Conservation (phyloP, 1,284 basidiomycete genomes). For the Phlebopus sp. region DNA sequence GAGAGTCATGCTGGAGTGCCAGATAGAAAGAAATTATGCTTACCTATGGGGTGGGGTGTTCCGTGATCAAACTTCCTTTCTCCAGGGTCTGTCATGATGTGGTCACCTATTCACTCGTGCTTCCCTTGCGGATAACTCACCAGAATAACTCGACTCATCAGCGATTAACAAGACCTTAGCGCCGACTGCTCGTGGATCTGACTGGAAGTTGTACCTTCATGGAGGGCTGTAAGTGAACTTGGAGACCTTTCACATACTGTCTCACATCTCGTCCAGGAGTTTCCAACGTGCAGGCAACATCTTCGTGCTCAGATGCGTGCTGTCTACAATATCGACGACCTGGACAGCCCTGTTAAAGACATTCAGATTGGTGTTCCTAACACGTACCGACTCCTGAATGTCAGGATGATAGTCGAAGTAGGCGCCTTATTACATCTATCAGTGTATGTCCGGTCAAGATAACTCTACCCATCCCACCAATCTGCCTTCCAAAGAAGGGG, state of each 20-base stretch:
- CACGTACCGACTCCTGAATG: constrained; percentile 49
- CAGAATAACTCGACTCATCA: constrained; percentile 30
- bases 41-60: constrained; percentile 56
- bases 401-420: constrained; percentile 67
- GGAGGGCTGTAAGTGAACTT: neutral
- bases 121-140: constrained; percentile 9
- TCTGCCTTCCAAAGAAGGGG: constrained; percentile 54
- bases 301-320: constrained; percentile 55
- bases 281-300: constrained; percentile 55
- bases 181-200: constrained; percentile 57
- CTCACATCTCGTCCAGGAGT: constrained; percentile 48
- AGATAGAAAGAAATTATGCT: constrained; percentile 41
- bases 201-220: constrained; percentile 61
- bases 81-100: constrained; percentile 42
- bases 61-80: constrained; percentile 48
- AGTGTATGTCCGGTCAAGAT: neutral
- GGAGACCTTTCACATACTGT: neutral
- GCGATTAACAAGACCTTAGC: constrained; percentile 56
- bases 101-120: neutral
- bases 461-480: constrained; percentile 24
- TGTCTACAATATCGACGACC: constrained; percentile 51
- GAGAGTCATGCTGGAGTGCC: neutral
- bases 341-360: constrained; percentile 23
- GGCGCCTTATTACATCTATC: constrained; percentile 43
- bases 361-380: neutral